Evolutionary conservation across 192 early-diverging fungal genomes (phyloP), one percentile per base, ranked within the genome.

Genomic region (Podila minutissima): DNA sequence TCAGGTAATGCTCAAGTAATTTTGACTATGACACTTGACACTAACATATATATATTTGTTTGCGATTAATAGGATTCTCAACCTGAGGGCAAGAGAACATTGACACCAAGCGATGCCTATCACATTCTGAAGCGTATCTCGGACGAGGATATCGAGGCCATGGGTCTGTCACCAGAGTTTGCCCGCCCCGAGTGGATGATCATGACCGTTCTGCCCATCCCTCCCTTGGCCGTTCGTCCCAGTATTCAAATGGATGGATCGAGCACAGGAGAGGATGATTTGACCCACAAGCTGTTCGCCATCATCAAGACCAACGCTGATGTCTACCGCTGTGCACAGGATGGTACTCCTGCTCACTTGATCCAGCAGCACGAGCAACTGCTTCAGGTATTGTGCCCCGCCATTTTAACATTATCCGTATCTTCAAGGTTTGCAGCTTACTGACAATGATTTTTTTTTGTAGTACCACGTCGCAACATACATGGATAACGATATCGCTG

Each of bases 141-240:
- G 13, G 94, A 97, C 72, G 90, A 93, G 77, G 98, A 98, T 71
- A 90, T 92, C 35, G 70, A 86, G 60, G 87, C 87, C 69, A 94
- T 99, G 92, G 98, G 97, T 29, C 83, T 99, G 26, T 91, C 92
- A 64, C 91, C 93, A 33, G 90, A 96, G 69, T 98, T 88, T 87
- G 97, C 97, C 19, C 90, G 97, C 19, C 98, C 98, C 12, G 98
- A 98, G 83, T 99, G 98, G 98, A 97, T 99, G 96, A 88, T 98
- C 63, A 88, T 97, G 64, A 94, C 95, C 8, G 93, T 96, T 20
- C 87, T 99, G 69, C 95, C 98, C 20, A 97, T 98, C 10, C 96
- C 98, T 48, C 98, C 98, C 2, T 95, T 96, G 86, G 88, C 97
- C 8, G 98, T 99, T 31, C 95, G 98, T 53, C 98, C 98, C 22